A percentile compares a stretch with the other conserved stretches of the same genome.
These are phyloP conservation scores for Cyberlindnera suaveolens DNA, from an alignment of 805 yeast genomes.

Conservation along the genomic window DNA sequence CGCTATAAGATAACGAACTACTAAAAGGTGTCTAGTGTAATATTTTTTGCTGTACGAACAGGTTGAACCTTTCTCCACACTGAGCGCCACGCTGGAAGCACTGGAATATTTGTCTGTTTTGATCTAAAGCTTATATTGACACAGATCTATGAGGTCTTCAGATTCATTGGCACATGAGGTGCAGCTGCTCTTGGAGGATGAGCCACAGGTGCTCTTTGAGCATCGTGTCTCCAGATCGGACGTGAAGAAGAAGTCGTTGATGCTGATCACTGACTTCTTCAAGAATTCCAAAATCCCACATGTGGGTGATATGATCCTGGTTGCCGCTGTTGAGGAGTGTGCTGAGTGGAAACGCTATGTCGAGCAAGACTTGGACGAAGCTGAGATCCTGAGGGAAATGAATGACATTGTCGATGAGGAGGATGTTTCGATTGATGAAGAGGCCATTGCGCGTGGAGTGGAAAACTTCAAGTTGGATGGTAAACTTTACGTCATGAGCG, in stretches of 20 bases:
- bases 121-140: too few species aligned
- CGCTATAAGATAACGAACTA: too few species aligned
- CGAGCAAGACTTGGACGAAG: conserved; percentile 15
- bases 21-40: too few species aligned
- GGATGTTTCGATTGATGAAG: neutral
- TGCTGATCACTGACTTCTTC: conserved; percentile 4
- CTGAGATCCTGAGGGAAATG: neutral
- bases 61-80: too few species aligned
- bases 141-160: too few species aligned
- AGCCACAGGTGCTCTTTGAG: neutral
- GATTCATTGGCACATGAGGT: neutral
- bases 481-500: conserved; percentile 19
- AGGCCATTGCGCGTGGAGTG: neutral
- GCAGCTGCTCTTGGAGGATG: neutral
- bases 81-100: too few species aligned
- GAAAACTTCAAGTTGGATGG: neutral
- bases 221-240: conserved; percentile 6
- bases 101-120: too few species aligned
- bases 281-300: conserved; percentile 6
- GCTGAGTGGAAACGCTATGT: conserved; percentile 16
- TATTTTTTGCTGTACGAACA: too few species aligned
- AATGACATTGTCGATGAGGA: neutral
- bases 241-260: conserved; percentile 4
- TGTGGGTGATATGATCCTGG: conserved; percentile 1
- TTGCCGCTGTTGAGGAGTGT: conserved; percentile 10